Evolutionary conservation across 345 rosid species (phyloP).

Genomic region (Anacardium occidentale): DNA sequence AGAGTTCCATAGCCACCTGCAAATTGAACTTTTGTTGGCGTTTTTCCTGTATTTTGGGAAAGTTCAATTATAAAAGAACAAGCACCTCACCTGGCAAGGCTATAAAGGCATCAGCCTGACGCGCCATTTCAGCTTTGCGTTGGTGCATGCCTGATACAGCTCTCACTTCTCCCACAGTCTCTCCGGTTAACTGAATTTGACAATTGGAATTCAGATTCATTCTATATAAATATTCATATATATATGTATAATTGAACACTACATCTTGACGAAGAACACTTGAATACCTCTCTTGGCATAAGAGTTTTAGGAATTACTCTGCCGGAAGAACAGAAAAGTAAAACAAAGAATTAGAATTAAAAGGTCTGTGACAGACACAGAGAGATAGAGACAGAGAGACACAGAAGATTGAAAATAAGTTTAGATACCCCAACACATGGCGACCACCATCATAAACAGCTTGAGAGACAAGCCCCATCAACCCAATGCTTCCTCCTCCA

Average conservation of each 20-base stretch:
- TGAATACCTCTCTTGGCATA: conserved; percentile 60
- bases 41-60: conserved; percentile 1
- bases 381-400: background rate
- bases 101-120: conserved; percentile 76
- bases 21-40: background rate
- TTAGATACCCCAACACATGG: conserved; percentile 60
- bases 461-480: conserved; percentile 73
- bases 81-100: conserved; percentile 69
- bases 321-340: background rate
- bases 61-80: background rate
- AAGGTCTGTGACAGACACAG: background rate
- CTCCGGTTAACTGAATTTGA: conserved; percentile 58
- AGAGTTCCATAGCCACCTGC: conserved; percentile 80
- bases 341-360: background rate
- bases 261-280: background rate
- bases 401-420: background rate
- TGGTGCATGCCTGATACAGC: conserved; percentile 79
- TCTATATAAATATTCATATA: too few relatives aligned
- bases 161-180: conserved; percentile 64
- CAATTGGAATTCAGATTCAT: background rate
- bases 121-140: conserved; percentile 81
- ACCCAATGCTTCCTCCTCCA: conserved; percentile 80
- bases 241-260: background rate
- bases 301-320: conserved; percentile 61
- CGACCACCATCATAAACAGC: conserved; percentile 74